phyloP scores from a whole-genome alignment of 2,329 filamentous ascomycete genomes.

The Metarhizium robertsii region DNA sequence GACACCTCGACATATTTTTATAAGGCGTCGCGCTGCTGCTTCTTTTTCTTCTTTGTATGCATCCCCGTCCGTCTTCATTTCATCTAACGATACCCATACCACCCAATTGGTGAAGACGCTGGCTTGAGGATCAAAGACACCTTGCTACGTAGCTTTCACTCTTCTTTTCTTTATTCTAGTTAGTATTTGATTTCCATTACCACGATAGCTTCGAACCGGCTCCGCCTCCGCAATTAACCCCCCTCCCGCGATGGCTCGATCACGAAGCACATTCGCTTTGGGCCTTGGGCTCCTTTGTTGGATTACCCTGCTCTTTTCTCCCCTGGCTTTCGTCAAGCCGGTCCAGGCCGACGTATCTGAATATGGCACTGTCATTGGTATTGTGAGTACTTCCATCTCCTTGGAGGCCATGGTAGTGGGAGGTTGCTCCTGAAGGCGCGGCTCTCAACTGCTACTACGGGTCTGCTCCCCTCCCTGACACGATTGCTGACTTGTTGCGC shows the following conservation, averaged over 20 bases:
- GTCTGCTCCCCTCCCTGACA: background rate
- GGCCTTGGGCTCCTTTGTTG: slow-evolving; percentile 87
- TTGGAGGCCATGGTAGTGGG: background rate
- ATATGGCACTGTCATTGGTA: slow-evolving; percentile 85
- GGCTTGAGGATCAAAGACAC: slow-evolving; percentile 19
- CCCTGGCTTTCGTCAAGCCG: slow-evolving; percentile 74
- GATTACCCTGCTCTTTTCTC: slow-evolving; percentile 80
- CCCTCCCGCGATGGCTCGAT: slow-evolving; percentile 40
- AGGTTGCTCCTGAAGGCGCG: background rate
- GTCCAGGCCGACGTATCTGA: slow-evolving; percentile 66
- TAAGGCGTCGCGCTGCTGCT: slow-evolving; percentile 24
- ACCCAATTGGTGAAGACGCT: slow-evolving; percentile 17
- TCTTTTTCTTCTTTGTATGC: slow-evolving; percentile 5
- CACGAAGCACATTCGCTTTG: slow-evolving; percentile 62
- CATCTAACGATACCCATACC: slow-evolving; percentile 18
- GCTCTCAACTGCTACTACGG: background rate
- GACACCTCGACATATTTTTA: slow-evolving; percentile 26
- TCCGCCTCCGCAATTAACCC: slow-evolving; percentile 12
- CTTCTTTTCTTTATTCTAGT: slow-evolving; percentile 10
- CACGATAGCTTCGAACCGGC: slow-evolving; percentile 1
- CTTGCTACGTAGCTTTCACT: slow-evolving; percentile 16
- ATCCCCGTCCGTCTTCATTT: slow-evolving; percentile 8
- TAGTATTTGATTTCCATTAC: background rate
- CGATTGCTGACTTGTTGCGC: background rate
- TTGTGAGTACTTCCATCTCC: slow-evolving; percentile 44